Base-by-base conservation (phyloP, 768 basidiomycete genomes). In the Psilocybe azurescens region DNA sequence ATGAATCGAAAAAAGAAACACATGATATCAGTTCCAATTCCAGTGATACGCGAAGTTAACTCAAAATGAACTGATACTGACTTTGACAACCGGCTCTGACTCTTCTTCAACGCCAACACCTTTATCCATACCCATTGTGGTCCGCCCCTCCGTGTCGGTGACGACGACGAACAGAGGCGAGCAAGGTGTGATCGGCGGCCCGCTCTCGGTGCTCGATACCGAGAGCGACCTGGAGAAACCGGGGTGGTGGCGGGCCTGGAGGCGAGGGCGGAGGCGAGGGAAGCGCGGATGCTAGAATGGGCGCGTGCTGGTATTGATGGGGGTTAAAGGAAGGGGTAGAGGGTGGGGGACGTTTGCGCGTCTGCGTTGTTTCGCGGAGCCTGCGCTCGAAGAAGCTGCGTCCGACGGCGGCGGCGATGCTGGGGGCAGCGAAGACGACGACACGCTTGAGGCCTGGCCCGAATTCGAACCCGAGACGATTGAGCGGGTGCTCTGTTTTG, bases 171-270 rank as follows among this genome's bases (percentile, higher is more conserved):
- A 65, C 28, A 65, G 62, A 4, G 64, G 64, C 38, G 64, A 62
- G 11, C 32, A 48, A 16, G 64, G 64, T 30, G 64, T 65, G 20
- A 62, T 44, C 13, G 64, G 64, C 20, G 60, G 47, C 20, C 57
- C 52, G 44, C 60, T 65, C 53, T 46, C 57, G 3, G 49, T 36
- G 44, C 57, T 65, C 18, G 60, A 62, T 10, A 53, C 50, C 0
- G 64, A 51, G 39, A 44, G 44, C 0, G 58, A 44, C 5, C 41
- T 13, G 6, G 41, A 44, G 14, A 44, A n/a, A 44, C 14, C 41
- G 11, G 13, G 9, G 58, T 39, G 9, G 30, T 14, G 10, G 57
- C 33, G 3, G 48, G 47, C 9, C 46, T 13, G 41, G n/a, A 44
- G 41, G 41, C 41, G 41, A 44, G 14, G n/a, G 41, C 10, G 41